Evolutionary conservation across 805 yeast genomes (phyloP), one percentile per base, ranked within the genome.

Genomic region (Ogataea allantospora): DNA sequence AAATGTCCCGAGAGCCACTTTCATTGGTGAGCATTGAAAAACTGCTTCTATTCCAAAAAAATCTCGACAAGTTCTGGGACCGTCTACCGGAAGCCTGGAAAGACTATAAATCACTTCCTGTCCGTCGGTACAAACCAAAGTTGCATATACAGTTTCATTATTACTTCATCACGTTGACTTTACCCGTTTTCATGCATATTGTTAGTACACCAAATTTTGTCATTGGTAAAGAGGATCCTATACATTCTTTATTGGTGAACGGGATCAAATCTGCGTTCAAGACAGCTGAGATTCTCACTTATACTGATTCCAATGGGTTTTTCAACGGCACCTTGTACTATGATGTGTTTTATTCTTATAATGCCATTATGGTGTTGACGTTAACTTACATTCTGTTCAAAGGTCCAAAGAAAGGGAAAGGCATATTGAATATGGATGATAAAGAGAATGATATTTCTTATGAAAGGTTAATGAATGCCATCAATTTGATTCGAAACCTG

Each of bases 291-390:
- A 46, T 68, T 4, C 54, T 67, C 23, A 54, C 62, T 2, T 52
- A 57, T 27, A 60, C 67, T 0, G 55, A 59, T 22, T 49, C 57
- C 7, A 62, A 63, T 35, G 71, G 68, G 4, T 57, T 66, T 35
- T 58, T 67, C 47, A 66, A 64, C 48, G 75, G 75, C n/a, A 67
- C 72, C 1, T 30, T 68, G n/a, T 66, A 68, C 23, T 58, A 60
- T 24, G 77, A 71, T 43, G 64, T 70, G 25, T 68, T 68, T 48
- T 61, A 63, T 47, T 70, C 67, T 5, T 71, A 71, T 44, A 63
- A 64, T 42, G 66, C 73, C 1, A 62, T 64, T 1, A 59, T 71
- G 63, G 64, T 64, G 0, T 50, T 70, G 17, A 63, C 71, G 2
- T 46, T 70, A 30, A 61, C 70, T n/a, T 66, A 64, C 38, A 62